Evolutionary conservation across 108 stramenopile species (phyloP).

Genomic region (Fragilaria crotonensis): DNA sequence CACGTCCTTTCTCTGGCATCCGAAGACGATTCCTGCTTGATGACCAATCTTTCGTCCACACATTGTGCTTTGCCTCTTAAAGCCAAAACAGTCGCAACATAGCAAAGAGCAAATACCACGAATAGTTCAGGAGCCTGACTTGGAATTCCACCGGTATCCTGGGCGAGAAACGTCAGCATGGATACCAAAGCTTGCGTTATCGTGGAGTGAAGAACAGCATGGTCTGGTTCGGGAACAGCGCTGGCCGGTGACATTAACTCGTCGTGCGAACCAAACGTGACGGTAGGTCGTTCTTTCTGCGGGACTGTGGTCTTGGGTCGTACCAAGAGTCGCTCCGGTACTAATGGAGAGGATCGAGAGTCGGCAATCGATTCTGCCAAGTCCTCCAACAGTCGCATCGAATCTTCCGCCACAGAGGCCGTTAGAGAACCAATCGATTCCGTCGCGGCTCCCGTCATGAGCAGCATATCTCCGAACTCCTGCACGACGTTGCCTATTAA

Average conservation of each 20-base stretch:
- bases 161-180: neutral
- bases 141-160: neutral
- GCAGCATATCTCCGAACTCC: constrained; percentile 30
- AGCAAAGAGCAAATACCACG: neutral
- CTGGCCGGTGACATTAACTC: neutral
- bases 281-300: neutral
- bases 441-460: constrained; percentile 35
- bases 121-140: neutral
- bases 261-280: neutral
- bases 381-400: constrained; percentile 28
- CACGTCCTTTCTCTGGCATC: no score
- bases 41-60: no score
- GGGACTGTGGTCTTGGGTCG: neutral
- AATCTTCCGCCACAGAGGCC: constrained; percentile 32
- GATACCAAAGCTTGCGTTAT: neutral
- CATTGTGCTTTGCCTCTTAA: no score
- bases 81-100: no score
- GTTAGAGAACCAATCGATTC: constrained; percentile 32
- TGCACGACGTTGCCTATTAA: constrained; percentile 34
- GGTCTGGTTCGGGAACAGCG: neutral
- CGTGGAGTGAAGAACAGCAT: neutral
- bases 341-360: neutral
- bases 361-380: constrained; percentile 21
- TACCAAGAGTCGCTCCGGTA: no score
- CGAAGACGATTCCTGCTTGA: no score